A percentile compares a stretch with the other conserved stretches of the same genome.
Evolutionary conservation across 2,329 filamentous ascomycete genomes (phyloP).

Genomic region (Talaromyces sp.): DNA sequence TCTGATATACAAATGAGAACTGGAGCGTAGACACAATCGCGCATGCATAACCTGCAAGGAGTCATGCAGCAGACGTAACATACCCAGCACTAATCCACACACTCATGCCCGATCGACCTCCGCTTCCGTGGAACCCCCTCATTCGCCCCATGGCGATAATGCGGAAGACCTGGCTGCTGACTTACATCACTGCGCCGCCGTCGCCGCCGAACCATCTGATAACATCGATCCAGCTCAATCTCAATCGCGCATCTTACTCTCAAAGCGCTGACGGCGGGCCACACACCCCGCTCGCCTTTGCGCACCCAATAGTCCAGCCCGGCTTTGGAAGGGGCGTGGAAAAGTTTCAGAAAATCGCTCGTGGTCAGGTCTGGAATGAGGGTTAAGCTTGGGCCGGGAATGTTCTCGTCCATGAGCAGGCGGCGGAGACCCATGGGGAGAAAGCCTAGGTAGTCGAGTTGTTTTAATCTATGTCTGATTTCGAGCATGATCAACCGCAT

Average conservation of each 20-base stretch:
- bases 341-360: constrained; percentile 69
- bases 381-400: constrained; percentile 74
- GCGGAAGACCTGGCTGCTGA: constrained; percentile 15
- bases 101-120: constrained; percentile 7
- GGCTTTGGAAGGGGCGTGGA: constrained; percentile 77
- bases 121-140: constrained; percentile 28
- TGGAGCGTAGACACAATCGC: neutral
- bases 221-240: constrained; percentile 80
- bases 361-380: constrained; percentile 75
- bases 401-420: constrained; percentile 76
- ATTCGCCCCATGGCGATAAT: constrained; percentile 26
- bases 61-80: neutral
- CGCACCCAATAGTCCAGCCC: constrained; percentile 81
- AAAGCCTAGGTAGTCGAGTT: constrained; percentile 73
- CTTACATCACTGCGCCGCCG: constrained; percentile 29
- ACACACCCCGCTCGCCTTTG: constrained; percentile 80
- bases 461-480: constrained; percentile 73
- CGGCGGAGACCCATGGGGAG: constrained; percentile 67
- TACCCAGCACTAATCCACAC: constrained; percentile 4
- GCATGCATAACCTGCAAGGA: neutral
- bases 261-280: constrained; percentile 81
- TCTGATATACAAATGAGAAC: neutral
- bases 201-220: constrained; percentile 66
- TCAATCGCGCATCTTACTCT: constrained; percentile 81
- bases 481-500: constrained; percentile 71